Percentiles rank a stretch among this genome's conserved stretches.
Conservation (phyloP, 257 asterid genomes). For the Nemophila menziesii region DNA sequence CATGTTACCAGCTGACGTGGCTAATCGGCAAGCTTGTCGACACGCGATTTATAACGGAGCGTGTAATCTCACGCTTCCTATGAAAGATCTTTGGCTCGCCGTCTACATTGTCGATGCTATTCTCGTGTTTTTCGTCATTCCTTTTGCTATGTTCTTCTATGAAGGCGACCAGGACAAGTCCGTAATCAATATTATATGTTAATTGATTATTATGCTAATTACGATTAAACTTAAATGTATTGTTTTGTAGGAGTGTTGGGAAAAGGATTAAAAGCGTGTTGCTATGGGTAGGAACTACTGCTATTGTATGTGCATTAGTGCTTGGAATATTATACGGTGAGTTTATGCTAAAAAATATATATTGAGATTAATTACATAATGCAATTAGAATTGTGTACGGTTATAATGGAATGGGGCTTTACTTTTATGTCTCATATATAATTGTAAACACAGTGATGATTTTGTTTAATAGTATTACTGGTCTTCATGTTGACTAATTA, state of each 20-base stretch:
- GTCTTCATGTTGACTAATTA: too few relatives aligned
- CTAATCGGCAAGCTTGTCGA: slow-evolving; percentile 91
- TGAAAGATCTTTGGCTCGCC: slow-evolving; percentile 94
- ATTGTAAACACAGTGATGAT: too few relatives aligned
- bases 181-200: too few relatives aligned
- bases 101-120: slow-evolving; percentile 73
- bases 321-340: slow-evolving; percentile 86
- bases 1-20: slow-evolving; percentile 98
- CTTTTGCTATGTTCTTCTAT: slow-evolving; percentile 93
- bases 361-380: not conserved
- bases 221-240: too few relatives aligned
- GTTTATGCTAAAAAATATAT: slow-evolving; percentile 7
- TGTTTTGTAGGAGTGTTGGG: slow-evolving; percentile 53
- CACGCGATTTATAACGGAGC: slow-evolving; percentile 93
- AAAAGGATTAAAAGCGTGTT: slow-evolving; percentile 84
- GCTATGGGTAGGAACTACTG: slow-evolving; percentile 75
- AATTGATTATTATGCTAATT: not conserved
- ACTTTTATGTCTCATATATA: too few relatives aligned
- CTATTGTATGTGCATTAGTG: slow-evolving; percentile 68
- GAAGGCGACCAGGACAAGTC: slow-evolving; percentile 98
- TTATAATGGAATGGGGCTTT: too few relatives aligned
- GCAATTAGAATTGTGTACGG: too few relatives aligned
- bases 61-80: slow-evolving; percentile 86
- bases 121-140: slow-evolving; percentile 85
- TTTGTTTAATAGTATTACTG: too few relatives aligned